Conservation (phyloP, 1,139 yeast genomes). For the Saccharomyces uvarum region DNA sequence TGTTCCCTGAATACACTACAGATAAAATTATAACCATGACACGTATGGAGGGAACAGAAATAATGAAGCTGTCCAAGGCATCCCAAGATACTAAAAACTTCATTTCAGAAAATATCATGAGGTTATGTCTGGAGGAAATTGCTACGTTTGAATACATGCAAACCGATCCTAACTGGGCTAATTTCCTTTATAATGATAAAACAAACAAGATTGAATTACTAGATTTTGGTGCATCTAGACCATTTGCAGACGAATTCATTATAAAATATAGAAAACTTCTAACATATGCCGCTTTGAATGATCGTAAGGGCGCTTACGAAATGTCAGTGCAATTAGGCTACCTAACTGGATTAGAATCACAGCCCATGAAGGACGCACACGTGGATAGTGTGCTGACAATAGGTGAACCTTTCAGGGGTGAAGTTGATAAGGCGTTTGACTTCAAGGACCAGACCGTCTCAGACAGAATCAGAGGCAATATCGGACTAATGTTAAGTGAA, state of each 20-base stretch:
- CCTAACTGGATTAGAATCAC: constrained; percentile 83
- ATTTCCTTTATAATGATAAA: constrained; percentile 69
- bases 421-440: constrained; percentile 49
- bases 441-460: constrained; percentile 85
- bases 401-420: constrained; percentile 82
- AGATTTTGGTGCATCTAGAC: constrained; percentile 94
- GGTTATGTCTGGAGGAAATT: constrained; percentile 77
- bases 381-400: constrained; percentile 82
- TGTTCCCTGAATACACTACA: constrained; percentile 70
- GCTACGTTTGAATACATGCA: constrained; percentile 88
- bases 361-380: constrained; percentile 84
- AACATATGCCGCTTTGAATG: constrained; percentile 67
- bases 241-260: constrained; percentile 61
- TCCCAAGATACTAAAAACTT: constrained; percentile 63
- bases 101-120: constrained; percentile 82
- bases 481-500: constrained; percentile 82
- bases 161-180: constrained; percentile 99
- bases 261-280: constrained; percentile 61
- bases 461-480: constrained; percentile 79
- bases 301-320: constrained; percentile 55
- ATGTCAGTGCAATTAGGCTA: constrained; percentile 75
- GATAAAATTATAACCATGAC: constrained; percentile 87
- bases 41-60: constrained; percentile 73
- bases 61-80: constrained; percentile 53
- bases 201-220: constrained; percentile 69